Evolutionary conservation across 768 basidiomycete genomes (phyloP).

Genomic region (Hirschioporus abietinus): DNA sequence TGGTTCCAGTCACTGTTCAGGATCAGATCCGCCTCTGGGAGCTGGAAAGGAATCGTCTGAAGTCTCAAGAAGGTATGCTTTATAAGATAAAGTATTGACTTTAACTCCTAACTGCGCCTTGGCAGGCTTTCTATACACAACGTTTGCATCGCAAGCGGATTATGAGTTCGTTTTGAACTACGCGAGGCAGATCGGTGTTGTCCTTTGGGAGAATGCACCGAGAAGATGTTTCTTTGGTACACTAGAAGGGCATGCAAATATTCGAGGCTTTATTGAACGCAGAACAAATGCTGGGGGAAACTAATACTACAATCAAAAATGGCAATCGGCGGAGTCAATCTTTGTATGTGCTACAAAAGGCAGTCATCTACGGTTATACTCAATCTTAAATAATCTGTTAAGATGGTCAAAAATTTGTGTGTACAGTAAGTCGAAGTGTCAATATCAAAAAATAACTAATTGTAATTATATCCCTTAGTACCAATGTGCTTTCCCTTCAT

Average conservation of each 20-base stretch:
- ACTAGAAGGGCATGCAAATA: slow-evolving; percentile 70
- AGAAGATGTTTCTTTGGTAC: slow-evolving; percentile 82
- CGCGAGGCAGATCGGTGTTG: slow-evolving; percentile 74
- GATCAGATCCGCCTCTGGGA: slow-evolving; percentile 99
- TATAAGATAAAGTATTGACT: slow-evolving; percentile 1
- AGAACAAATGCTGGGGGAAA: slow-evolving; percentile 40
- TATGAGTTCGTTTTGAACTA: slow-evolving; percentile 85
- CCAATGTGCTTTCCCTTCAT: not conserved
- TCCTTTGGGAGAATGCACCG: slow-evolving; percentile 73
- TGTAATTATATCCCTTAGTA: not conserved
- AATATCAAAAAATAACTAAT: not conserved
- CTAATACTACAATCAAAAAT: slow-evolving; percentile 43
- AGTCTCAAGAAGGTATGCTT: slow-evolving; percentile 72
- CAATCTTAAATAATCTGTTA: not conserved
- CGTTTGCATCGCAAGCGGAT: slow-evolving; percentile 81
- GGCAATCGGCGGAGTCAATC: slow-evolving; percentile 39
- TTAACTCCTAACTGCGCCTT: slow-evolving; percentile 5
- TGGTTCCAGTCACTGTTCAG: slow-evolving; percentile 94
- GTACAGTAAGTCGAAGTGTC: not conserved
- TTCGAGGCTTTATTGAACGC: slow-evolving; percentile 76
- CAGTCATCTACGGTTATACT: not conserved
- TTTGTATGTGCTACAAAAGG: slow-evolving; percentile 19
- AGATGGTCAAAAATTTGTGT: not conserved
- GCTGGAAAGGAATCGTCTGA: slow-evolving; percentile 86
- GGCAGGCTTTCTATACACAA: slow-evolving; percentile 81